Evolutionary conservation across 345 rosid genomes (phyloP), one percentile per base, ranked within the genome.

Genomic region (Lumnitzera racemosa): DNA sequence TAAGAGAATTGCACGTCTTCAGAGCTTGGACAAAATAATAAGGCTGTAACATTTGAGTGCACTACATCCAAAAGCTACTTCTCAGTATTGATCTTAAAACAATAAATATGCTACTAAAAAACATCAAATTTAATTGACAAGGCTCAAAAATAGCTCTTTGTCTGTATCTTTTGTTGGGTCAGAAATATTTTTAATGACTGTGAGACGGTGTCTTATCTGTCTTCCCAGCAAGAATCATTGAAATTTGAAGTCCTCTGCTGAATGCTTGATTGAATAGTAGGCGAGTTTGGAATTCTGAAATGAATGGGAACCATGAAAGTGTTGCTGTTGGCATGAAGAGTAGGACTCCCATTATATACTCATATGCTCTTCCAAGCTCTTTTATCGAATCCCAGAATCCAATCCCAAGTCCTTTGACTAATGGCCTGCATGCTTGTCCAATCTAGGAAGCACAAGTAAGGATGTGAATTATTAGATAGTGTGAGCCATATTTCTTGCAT

Each of bases 211-310:
- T 60, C 67, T 62, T 56, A 15, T 88, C 92, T 76, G 81, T 77
- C 75, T 61, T 84, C 13, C 97, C 81, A 0, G 83, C 57, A 0
- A 81, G 88, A 81, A 95, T 90, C 92, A 81, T 84, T 20, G 99
- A 86, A 61, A 90, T 95, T 76, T 85, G 95, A 55, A 94, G 81
- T 63, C 99, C 97, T 78, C 94, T 85, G 58, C 99, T 86, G 50
- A 94, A 77, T 36, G 99, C 99, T 70, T 88, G 99, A 73, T 94
- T 90, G 81, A 94, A 95, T 47, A 95, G 89, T 66, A 90, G 65
- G 12, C 99, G 88, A 5, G 89, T 77, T 67, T 95, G 99, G 76
- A 95, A 69, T 76, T 88, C 97, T 1, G 84, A 88, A 11, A 90
- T 90, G 24, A 95, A 90, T 1, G 99, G 95, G 80, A 95, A 80